Percentiles rank a stretch among this genome's conserved stretches.
Evolutionary conservation across 169 alveolate genomes (phyloP).

Genomic region (Plasmodium cynomolgi): DNA sequence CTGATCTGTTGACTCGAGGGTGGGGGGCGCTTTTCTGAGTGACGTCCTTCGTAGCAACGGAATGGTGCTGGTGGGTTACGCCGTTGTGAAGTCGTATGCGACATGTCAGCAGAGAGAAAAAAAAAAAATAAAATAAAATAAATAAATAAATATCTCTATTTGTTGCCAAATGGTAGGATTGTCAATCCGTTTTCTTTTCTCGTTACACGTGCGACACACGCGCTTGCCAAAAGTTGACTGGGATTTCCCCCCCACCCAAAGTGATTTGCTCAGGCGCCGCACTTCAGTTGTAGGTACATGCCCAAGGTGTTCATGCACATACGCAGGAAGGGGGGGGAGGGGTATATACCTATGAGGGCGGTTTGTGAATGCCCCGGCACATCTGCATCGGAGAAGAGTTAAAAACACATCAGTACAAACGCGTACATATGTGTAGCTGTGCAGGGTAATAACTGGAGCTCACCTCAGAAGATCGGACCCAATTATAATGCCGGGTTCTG

Average conservation of each 20-base stretch:
- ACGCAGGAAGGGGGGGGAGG: not conserved
- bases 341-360: not conserved
- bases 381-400: not conserved
- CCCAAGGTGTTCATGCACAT: not conserved
- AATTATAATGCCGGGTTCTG: slow-evolving; percentile 36
- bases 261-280: not conserved
- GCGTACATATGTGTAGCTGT: not conserved
- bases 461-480: not conserved
- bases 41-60: not conserved
- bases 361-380: not conserved
- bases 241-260: not conserved
- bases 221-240: not conserved
- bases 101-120: not conserved
- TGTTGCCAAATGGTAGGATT: not conserved
- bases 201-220: not conserved
- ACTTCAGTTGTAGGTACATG: not conserved
- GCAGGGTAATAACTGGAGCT: not conserved
- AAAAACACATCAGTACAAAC: not conserved
- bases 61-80: not conserved
- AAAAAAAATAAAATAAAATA: not conserved
- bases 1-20: not conserved
- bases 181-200: not conserved
- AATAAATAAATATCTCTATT: not conserved
- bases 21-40: not conserved
- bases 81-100: not conserved